Conservation (phyloP, 2,329 filamentous ascomycete genomes). For the Paraconiothyrium sp. region DNA sequence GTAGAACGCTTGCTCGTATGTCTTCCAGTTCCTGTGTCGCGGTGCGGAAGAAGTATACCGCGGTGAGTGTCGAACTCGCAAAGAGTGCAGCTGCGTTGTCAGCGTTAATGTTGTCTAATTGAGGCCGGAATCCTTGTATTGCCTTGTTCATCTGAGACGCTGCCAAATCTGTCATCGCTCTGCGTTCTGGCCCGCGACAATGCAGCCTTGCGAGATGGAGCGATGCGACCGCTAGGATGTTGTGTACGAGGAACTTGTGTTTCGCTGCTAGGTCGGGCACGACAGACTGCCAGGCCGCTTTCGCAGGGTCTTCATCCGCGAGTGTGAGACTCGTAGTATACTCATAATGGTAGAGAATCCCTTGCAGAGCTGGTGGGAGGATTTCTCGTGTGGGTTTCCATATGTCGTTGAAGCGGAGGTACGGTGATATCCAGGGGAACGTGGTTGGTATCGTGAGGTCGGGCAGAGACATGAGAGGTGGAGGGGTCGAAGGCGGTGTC, state of each 20-base stretch:
- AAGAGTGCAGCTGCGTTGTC: slow-evolving; percentile 56
- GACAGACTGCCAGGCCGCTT: slow-evolving; percentile 42
- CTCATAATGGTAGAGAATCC: slow-evolving; percentile 46
- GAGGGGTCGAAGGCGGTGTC: slow-evolving; percentile 11
- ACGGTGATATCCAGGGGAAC: slow-evolving; percentile 29
- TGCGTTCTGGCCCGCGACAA: slow-evolving; percentile 24
- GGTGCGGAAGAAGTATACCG: slow-evolving; percentile 47
- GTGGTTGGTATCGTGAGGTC: slow-evolving; percentile 17
- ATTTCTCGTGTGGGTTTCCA: slow-evolving; percentile 40
- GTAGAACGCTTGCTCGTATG: slow-evolving; percentile 34
- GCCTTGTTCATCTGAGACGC: slow-evolving; percentile 48
- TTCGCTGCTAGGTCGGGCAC: slow-evolving; percentile 52
- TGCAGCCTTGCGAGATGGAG: slow-evolving; percentile 56
- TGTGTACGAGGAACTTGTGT: slow-evolving; percentile 57
- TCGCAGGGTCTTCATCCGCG: slow-evolving; percentile 39
- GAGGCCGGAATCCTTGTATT: slow-evolving; percentile 37
- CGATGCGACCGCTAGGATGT: slow-evolving; percentile 57
- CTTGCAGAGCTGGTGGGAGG: slow-evolving; percentile 35
- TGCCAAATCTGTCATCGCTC: slow-evolving; percentile 39
- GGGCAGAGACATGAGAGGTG: slow-evolving; percentile 9
- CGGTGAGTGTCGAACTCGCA: slow-evolving; percentile 43
- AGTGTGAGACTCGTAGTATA: slow-evolving; percentile 45
- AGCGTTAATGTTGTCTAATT: slow-evolving; percentile 48
- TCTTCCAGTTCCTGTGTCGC: slow-evolving; percentile 43
- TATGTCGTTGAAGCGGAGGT: slow-evolving; percentile 36